A percentile compares a stretch with the other conserved stretches of the same genome.
Evolutionary conservation across 805 yeast species (phyloP).

Genomic region (Saccharomycopsis selenospora): DNA sequence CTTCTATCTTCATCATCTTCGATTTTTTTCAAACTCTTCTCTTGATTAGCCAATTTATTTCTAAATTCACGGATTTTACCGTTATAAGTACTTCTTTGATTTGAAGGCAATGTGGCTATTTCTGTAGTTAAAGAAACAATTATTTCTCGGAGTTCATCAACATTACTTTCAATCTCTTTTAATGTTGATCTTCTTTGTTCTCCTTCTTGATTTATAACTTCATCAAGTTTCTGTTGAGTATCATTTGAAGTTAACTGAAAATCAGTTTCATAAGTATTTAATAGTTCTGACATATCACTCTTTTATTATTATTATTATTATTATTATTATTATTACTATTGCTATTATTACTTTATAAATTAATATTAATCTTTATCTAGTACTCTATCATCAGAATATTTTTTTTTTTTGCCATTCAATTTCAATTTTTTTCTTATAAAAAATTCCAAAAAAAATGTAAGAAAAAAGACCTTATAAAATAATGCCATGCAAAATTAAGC

Average conservation of each 20-base stretch:
- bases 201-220: conserved; percentile 43
- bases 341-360: too few species aligned
- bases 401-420: too few species aligned
- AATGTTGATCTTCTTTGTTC: conserved; percentile 48
- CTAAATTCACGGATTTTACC: conserved; percentile 69
- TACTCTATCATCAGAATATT: too few species aligned
- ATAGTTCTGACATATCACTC: conserved; percentile 37
- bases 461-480: too few species aligned
- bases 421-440: too few species aligned
- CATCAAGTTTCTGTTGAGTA: conserved; percentile 56
- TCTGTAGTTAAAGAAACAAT: conserved; percentile 85
- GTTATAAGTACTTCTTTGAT: conserved; percentile 63
- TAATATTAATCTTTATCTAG: too few species aligned
- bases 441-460: too few species aligned
- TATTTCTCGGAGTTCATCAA: conserved; percentile 78
- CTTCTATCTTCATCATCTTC: conserved; percentile 67
- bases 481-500: too few species aligned
- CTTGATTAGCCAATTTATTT: conserved; percentile 49
- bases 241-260: conserved; percentile 64
- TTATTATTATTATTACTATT: too few species aligned
- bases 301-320: too few species aligned
- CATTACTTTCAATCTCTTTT: conserved; percentile 53
- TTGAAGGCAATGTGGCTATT: conserved; percentile 74
- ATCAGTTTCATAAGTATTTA: conserved; percentile 62
- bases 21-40: conserved; percentile 45